Evolutionary conservation across 805 yeast species (phyloP), one percentile per base, ranked within the genome.

Genomic region (Metschnikowia koreensis): DNA sequence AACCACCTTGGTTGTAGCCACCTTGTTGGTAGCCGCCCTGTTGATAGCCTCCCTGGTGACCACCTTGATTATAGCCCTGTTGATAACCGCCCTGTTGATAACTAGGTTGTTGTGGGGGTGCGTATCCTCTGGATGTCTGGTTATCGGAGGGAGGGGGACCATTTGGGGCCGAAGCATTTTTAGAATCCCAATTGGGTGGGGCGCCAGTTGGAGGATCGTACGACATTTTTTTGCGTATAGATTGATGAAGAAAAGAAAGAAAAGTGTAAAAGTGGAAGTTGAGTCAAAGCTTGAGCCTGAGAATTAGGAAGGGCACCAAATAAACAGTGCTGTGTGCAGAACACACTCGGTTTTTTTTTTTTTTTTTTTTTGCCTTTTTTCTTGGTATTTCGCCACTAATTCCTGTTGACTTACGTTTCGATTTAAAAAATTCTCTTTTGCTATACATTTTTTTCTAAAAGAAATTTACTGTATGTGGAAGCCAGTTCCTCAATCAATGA

Each of bases 151-250:
- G 50, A 1, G 60, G 60, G 5, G 54, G 52, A 7, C 46, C 50
- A 8, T 58, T 54, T 13, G 54, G 59, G 33, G 51, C 50, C 34
- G 56, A 57, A 34, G 60, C 54, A 38, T 49, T 44, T 42, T 52
- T 55, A 47, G 53, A 48, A 48, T 51, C 54, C 69, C 69, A 65
- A 50, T 53, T 57, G 7, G 67, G 68, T 15, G 69, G 69, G 11
- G 65, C 60, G 27, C 69, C 69, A 9, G 67, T 65, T 6, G 69
- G 69, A 15, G 69, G 66, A 16, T 55, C 44, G 56, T 62, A 61
- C 37, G 61, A 57, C 60, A 57, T 59, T 46, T 29, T 29, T 31
- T 31, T 3, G 34, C 34, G 34, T 31, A 31, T 3, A 31, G 13
- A 10, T 31, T 9, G 34, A 12, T 31, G 34, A 12, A 12, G 34